These are phyloP conservation scores for Harringtonia lauricola DNA, from an alignment of 2,329 filamentous ascomycete species.

Conservation along the genomic window DNA sequence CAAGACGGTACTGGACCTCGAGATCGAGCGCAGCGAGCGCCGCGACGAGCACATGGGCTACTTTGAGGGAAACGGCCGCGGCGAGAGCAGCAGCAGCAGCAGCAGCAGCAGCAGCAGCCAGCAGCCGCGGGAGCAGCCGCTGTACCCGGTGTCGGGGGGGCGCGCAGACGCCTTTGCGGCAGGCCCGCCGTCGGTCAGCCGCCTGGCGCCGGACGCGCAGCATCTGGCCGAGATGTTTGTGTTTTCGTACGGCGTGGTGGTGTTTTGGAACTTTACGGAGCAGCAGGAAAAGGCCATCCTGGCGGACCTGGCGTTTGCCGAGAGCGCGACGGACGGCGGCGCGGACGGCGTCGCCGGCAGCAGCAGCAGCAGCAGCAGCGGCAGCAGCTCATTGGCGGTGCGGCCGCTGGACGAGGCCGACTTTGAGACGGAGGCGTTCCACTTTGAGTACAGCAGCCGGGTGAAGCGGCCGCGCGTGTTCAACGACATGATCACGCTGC, in stretches of 20 bases:
- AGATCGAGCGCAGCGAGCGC: conserved; percentile 88
- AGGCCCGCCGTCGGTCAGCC: conserved; percentile 32
- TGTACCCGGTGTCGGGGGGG: background rate
- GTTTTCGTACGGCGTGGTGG: conserved; percentile 92
- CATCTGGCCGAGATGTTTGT: conserved; percentile 92
- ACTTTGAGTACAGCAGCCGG: conserved; percentile 88
- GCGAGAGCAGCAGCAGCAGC: background rate
- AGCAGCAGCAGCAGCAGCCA: conserved; percentile 1
- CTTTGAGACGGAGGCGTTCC: conserved; percentile 96
- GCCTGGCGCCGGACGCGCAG: conserved; percentile 59
- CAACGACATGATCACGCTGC: conserved; percentile 97
- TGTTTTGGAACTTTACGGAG: conserved; percentile 98
- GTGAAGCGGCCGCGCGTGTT: conserved; percentile 85
- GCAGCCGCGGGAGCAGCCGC: background rate
- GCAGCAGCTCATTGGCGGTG: too few species aligned
- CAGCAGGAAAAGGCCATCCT: conserved; percentile 93
- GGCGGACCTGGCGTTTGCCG: conserved; percentile 84
- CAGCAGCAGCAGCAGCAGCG: too few species aligned
- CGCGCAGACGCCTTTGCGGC: background rate
- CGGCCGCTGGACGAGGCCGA: conserved; percentile 77
- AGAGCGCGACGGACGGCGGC: conserved; percentile 33
- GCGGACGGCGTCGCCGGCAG: conserved; percentile 23
- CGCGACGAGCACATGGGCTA: conserved; percentile 87
- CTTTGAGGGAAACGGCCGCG: conserved; percentile 45
- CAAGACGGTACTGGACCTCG: conserved; percentile 83